Evolutionary conservation across 176 grass and related monocot genomes (phyloP), one percentile per base, ranked within the genome.

Genomic region (Saccharum officinarum): DNA sequence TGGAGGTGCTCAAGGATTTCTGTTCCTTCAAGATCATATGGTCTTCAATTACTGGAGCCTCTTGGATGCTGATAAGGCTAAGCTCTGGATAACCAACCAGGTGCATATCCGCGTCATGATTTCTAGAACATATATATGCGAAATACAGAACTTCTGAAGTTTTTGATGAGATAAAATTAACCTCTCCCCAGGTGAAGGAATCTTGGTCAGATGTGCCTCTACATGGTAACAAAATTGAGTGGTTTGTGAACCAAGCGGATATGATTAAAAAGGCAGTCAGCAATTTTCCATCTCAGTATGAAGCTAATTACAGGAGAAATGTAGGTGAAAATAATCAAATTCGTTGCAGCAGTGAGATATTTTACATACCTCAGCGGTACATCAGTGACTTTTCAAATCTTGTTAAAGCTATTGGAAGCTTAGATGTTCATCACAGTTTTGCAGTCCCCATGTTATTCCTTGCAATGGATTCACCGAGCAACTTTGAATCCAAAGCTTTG

Each of bases 41-140:
- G 77, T 98, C 77, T 80, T 98, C 38, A 98, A 98, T 77, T 98
- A 98, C 66, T 98, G 95, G 95, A 98, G 93, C 46, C 85, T 98
- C 23, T 71, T 93, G 45, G 85, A 83, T 90, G 91, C 92, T 69
- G 95, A 98, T 88, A 98, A 93, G 63, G 83, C 67, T 38, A 98
- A 92, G 67, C 84, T 98, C 5, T 98, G 95, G 95, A 98, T 95
- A 82, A 98, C 95, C 45, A 89, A 98, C 62, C 89, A 98, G 92
- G 95, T 89, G 71, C 64, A 42, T 64, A 76, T 64, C 77, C 18
- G 38, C 75, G 10, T 75, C 77, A 41, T 85, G 69, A 17, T 83
- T 68, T 71, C 36, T 9, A 49, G 17, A 66, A 16, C 2, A 66
- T 33, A 49, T 77, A 69, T 37, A 9, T 60, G 8, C 17, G n/a